A percentile compares a stretch with the other conserved stretches of the same genome.
phyloP scores from a whole-genome alignment of 2,329 filamentous ascomycete genomes.

The Didymella pinodella region DNA sequence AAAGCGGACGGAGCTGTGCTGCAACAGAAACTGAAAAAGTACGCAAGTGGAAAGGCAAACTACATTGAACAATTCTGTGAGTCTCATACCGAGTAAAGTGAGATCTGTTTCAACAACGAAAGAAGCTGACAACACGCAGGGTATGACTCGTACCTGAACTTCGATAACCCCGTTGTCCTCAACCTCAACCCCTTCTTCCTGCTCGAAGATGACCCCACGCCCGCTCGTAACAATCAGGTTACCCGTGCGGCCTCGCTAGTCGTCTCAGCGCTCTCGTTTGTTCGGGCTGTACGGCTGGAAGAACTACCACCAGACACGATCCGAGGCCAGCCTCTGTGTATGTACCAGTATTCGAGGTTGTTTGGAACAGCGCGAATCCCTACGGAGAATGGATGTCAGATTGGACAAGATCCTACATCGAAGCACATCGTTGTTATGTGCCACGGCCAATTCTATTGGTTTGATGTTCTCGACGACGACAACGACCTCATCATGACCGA shows the following conservation, averaged over 20 bases:
- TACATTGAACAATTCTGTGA: conserved; percentile 99
- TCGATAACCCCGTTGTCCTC: conserved; percentile 94
- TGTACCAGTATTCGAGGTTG: conserved; percentile 96
- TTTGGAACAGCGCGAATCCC: conserved; percentile 96
- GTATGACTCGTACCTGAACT: conserved; percentile 99
- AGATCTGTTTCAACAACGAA: not conserved
- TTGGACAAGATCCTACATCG: conserved; percentile 90
- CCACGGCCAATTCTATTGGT: conserved; percentile 98
- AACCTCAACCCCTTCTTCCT: conserved; percentile 99
- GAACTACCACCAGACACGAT: conserved; percentile 90
- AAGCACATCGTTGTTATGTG: conserved; percentile 94
- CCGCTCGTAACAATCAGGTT: conserved; percentile 94
- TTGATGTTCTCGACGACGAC: conserved; percentile 94
- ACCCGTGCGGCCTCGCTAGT: conserved; percentile 92
- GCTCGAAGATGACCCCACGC: conserved; percentile 95
- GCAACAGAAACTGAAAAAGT: conserved; percentile 88
- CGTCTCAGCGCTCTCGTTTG: conserved; percentile 88
- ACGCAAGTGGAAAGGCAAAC: conserved; percentile 88
- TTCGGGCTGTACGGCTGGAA: conserved; percentile 89
- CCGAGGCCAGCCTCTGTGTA: conserved; percentile 85
- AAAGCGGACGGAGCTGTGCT: conserved; percentile 80
- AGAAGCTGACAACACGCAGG: conserved; percentile 60
- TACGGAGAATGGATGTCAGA: conserved; percentile 92
- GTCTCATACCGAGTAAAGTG: conserved; percentile 48
- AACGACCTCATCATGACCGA: conserved; percentile 97